Evolutionary conservation across 2,329 filamentous ascomycete species (phyloP).

Genomic region (Drechslerella coelobrocha): DNA sequence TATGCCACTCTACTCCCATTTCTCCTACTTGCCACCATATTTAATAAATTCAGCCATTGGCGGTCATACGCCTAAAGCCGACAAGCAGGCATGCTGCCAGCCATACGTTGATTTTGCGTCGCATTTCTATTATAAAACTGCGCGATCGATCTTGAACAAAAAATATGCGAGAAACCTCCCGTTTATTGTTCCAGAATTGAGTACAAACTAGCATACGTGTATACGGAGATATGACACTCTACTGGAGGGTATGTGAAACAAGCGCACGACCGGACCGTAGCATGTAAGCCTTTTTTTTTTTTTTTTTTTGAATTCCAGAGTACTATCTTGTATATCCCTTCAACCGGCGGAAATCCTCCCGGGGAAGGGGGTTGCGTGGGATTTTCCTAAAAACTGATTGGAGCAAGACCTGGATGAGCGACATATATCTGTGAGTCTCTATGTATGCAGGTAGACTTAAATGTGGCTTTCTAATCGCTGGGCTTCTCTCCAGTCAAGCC

Average conservation of each 20-base stretch:
- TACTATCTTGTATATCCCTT: constrained; percentile 4
- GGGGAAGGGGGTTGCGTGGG: not conserved
- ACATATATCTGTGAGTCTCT: not conserved
- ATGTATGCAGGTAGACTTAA: constrained; percentile 5
- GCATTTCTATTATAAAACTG: constrained; percentile 10
- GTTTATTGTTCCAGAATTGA: constrained; percentile 34
- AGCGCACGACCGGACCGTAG: constrained; percentile 2
- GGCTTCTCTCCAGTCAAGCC: not conserved
- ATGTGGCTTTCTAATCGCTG: not conserved
- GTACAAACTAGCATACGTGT: constrained; percentile 31
- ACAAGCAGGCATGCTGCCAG: not conserved
- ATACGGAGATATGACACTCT: no score
- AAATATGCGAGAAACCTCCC: constrained; percentile 36
- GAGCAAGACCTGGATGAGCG: not conserved
- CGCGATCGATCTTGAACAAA: no score
- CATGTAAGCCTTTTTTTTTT: not conserved
- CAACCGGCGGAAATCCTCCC: constrained; percentile 15
- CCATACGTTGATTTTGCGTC: not conserved
- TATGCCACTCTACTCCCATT: not conserved
- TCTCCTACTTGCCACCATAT: not conserved
- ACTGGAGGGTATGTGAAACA: no score
- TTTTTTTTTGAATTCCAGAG: constrained; percentile 4
- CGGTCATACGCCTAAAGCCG: no score
- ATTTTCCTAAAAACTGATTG: no score
- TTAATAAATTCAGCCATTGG: not conserved